Evolutionary conservation across 176 grass and related monocot species (phyloP), one percentile per base, ranked within the genome.

Genomic region (Triticum timopheevii): DNA sequence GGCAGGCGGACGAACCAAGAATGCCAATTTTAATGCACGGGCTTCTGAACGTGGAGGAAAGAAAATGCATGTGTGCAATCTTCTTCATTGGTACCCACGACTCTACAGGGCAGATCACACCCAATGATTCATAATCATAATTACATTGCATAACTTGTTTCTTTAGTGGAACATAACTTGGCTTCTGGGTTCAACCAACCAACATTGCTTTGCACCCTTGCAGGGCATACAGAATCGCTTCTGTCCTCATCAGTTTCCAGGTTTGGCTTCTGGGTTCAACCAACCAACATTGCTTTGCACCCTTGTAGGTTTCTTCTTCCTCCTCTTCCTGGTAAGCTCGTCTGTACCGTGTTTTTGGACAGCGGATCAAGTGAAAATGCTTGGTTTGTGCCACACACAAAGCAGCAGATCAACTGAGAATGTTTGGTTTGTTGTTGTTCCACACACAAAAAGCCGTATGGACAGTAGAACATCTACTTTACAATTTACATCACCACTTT

Each of bases 401-500:
- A 9, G 7, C 56, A 59, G 7, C 56, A 59, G 19, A 22, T 59
- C 7, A 2, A 58, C 54, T 58, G 54, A 59, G 3, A 22, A 59
- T 59, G 20, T 7, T 59, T 59, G 13, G 56, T 22, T 22, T 59
- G 65, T 30, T 66, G 2, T 19, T 54, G 64, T 19, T 68, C 65
- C 31, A 52, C 15, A 76, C 44, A 52, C 24, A 52, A 75, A 76
- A 52, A 3, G 9, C 4, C 1, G 70, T 73, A 52, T 76, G 73
- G 13, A 59, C 74, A 90, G 34, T 45, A 24, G 34, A 54, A 54
- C 50, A 54, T 34, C 47, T 64, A 22, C 17, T 78, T 82, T 54
- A 76, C 50, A 69, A 16, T 86, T 64, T 90, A 61, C 77, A 61
- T n/a, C 49, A 7, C 11, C 69, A 61, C 34, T 76, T 61, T 49